Evolutionary conservation across 2,329 filamentous ascomycete genomes (phyloP).

Genomic region (Polychaeton citri): DNA sequence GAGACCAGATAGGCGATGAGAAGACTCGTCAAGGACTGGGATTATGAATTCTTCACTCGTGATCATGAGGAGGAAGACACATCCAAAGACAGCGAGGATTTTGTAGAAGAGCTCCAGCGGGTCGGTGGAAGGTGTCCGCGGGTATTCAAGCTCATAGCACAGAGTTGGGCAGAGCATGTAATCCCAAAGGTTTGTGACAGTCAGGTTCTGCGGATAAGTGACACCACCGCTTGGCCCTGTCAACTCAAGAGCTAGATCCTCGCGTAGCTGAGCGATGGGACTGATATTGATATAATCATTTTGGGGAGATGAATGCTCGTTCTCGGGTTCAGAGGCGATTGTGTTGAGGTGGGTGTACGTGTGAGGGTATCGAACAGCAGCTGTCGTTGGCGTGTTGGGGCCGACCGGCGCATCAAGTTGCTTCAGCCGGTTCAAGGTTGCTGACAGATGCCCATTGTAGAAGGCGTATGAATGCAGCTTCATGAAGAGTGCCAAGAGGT

Average conservation of each 20-base stretch:
- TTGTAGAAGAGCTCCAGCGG: conserved; percentile 78
- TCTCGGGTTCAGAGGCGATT: conserved; percentile 27
- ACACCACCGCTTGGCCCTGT: conserved; percentile 81
- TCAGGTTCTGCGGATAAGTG: conserved; percentile 83
- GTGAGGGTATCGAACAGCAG: conserved; percentile 56
- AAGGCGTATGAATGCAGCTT: conserved; percentile 99
- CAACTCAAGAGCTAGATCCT: conserved; percentile 79
- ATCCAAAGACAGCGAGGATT: conserved; percentile 79
- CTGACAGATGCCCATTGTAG: conserved; percentile 90
- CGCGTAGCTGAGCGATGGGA: conserved; percentile 54
- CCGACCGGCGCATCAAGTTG: conserved; percentile 58
- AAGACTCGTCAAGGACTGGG: conserved; percentile 68
- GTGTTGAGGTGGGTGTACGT: conserved; percentile 38
- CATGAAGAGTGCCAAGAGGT: conserved; percentile 87
- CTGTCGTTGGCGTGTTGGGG: conserved; percentile 32
- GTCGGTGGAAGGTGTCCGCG: conserved; percentile 59
- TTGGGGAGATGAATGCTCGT: conserved; percentile 8
- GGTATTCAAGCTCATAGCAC: conserved; percentile 96
- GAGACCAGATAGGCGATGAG: conserved; percentile 36
- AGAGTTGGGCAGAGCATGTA: conserved; percentile 86
- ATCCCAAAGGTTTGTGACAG: conserved; percentile 67
- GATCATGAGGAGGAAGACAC: conserved; percentile 86
- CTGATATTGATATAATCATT: conserved; percentile 19
- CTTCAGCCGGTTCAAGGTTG: conserved; percentile 68
- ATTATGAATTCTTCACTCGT: conserved; percentile 92